Evolutionary conservation across 805 yeast genomes (phyloP).

Genomic region (Saccharomycopsis sp.): DNA sequence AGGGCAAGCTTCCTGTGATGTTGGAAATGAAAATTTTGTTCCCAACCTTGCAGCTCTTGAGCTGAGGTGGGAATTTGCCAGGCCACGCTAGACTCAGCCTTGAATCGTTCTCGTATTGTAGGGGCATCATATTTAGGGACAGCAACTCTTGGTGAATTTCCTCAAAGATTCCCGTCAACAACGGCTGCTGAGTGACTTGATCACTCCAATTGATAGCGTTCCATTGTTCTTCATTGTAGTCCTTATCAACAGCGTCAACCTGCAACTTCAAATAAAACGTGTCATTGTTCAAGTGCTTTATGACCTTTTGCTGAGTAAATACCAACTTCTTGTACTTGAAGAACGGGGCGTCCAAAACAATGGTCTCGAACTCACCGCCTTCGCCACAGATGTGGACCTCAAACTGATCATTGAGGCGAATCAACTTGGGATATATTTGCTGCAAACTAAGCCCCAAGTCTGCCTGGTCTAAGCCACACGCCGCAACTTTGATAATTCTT

Average conservation of each 20-base stretch:
- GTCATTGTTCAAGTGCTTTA: constrained; percentile 46
- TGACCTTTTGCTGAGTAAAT: constrained; percentile 32
- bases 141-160: constrained; percentile 24
- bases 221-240: constrained; percentile 23
- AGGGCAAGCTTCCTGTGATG: constrained; percentile 27
- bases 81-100: no score
- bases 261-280: constrained; percentile 55
- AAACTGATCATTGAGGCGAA: constrained; percentile 48
- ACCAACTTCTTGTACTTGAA: constrained; percentile 47
- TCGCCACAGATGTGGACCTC: constrained; percentile 96
- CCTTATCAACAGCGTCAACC: constrained; percentile 33
- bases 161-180: constrained; percentile 36
- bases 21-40: constrained; percentile 38
- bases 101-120: no score
- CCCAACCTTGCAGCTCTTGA: no score
- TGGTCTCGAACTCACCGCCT: constrained; percentile 96
- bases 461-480: constrained; percentile 60
- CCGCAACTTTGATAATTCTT: constrained; percentile 84
- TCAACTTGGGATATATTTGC: constrained; percentile 50
- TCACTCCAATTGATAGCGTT: constrained; percentile 6
- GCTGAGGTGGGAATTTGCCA: no score
- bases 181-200: constrained; percentile 19
- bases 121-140: no score
- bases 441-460: constrained; percentile 65
- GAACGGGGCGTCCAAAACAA: constrained; percentile 85